Evolutionary conservation across 2,329 filamentous ascomycete genomes (phyloP).

Genomic region (Penicillium polonicum): DNA sequence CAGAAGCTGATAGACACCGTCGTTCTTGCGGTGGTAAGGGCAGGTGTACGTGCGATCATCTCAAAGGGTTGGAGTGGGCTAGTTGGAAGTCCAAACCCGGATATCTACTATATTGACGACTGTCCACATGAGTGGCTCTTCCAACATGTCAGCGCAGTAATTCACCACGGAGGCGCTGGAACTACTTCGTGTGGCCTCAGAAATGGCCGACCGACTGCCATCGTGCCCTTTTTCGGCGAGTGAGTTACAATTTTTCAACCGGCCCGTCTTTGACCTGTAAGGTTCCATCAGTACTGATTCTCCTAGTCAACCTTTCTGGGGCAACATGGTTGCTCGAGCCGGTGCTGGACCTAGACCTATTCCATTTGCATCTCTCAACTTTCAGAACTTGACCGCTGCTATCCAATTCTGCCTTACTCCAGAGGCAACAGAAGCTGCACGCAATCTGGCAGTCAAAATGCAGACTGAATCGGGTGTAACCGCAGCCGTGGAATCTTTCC

Average conservation of each 20-base stretch:
- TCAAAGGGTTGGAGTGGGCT: constrained; percentile 57
- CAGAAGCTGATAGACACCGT: constrained; percentile 46
- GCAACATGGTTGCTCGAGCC: constrained; percentile 50
- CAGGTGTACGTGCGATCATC: constrained; percentile 54
- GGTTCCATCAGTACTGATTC: background rate
- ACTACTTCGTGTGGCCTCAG: constrained; percentile 57
- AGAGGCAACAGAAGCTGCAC: constrained; percentile 38
- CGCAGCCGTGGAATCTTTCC: constrained; percentile 47
- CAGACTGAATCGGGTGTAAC: constrained; percentile 43
- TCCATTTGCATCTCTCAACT: constrained; percentile 47
- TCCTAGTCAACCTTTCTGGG: constrained; percentile 54
- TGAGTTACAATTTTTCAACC: constrained; percentile 13
- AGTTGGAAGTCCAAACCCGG: constrained; percentile 34
- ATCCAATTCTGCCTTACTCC: constrained; percentile 47
- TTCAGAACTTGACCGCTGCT: constrained; percentile 46
- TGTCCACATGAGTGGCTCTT: constrained; percentile 62
- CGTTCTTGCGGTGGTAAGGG: constrained; percentile 48
- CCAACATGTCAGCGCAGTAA: constrained; percentile 53
- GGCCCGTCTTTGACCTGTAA: no score
- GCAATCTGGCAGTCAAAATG: constrained; percentile 41
- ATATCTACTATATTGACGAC: constrained; percentile 54
- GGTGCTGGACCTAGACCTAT: constrained; percentile 53
- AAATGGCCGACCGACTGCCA: constrained; percentile 52
- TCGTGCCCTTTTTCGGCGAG: constrained; percentile 60
- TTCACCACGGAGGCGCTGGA: constrained; percentile 61